Base-by-base conservation (phyloP, 177 flowering plant genomes). In the Tripterygium wilfordii region DNA sequence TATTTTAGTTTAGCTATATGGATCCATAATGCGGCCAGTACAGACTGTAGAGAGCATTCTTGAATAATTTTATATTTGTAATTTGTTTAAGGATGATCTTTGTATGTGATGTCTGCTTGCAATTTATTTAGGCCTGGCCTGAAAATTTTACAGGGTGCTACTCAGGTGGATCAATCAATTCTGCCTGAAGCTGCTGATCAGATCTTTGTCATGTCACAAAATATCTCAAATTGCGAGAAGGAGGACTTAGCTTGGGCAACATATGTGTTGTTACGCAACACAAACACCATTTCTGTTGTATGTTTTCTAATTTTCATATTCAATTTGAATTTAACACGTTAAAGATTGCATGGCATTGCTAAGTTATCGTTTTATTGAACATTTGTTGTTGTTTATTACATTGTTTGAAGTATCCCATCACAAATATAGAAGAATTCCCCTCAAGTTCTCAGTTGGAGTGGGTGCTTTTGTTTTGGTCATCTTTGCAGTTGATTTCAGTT, bases 211-310 rank as follows among this genome's bases (percentile, higher is more conserved):
- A 77, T 91, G 85, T 64, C 95, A 16, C 65, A 68, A 42, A 58
- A 70, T 53, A 51, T 79, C 6, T 56, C 79, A 8, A 82, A 74
- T 49, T 21, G 50, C 19, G 42, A 40, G 28, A 77, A 67, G 65
- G 92, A 80, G 60, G 86, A 91, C 60, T 59, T 91, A 67, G 98
- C 98, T 39, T 91, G 98, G 96, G 84, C 75, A 47, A 78, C 92
- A 10, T 91, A 81, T 45, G 58, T 82, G 56, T 60, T 88, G 40
- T 56, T 91, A 38, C 83, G 88, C 43, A 91, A 88, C 49, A 88
- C 95, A 16, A 91, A 77, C 39, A 64, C 86, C 31, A 72, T 72
- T 30, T 65, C 90, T 16, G 94, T 73, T 88, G 98, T 88, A 72
- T 46, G 47, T 49, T 16, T 19, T n/a, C 15, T 17, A 14, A 29